Conservation (phyloP, 169 alveolate species). For the Eimeria sp. region DNA sequence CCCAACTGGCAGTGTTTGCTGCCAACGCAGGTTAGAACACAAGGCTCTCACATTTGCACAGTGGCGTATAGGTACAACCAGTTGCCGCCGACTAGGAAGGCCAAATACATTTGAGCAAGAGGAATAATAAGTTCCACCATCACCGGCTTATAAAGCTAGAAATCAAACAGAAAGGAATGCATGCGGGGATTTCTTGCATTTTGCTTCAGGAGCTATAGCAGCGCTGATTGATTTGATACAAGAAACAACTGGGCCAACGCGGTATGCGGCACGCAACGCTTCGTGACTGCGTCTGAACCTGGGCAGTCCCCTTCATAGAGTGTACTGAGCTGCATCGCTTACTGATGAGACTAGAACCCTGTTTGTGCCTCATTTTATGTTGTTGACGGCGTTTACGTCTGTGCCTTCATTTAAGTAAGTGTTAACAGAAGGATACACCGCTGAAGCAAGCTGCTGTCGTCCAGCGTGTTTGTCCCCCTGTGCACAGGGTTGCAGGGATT, state of each 20-base stretch:
- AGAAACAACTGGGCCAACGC: slow-evolving; percentile 94
- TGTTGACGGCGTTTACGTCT: neutral
- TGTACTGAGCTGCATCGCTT: no score
- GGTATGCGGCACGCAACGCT: slow-evolving; percentile 66
- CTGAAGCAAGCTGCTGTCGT: neutral
- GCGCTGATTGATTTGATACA: slow-evolving; percentile 96
- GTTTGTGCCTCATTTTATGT: neutral
- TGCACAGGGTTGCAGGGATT: slow-evolving; percentile 95
- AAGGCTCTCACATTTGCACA: no score
- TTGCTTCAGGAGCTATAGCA: slow-evolving; percentile 94
- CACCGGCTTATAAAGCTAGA: no score
- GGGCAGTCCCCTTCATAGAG: neutral
- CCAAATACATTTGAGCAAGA: no score
- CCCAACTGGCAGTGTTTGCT: slow-evolving; percentile 94
- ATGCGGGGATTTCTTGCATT: neutral
- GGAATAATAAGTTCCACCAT: no score
- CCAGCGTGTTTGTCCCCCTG: neutral
- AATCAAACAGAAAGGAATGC: neutral
- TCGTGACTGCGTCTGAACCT: neutral
- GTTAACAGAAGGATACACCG: neutral
- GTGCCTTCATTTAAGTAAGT: no score
- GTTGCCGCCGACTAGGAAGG: neutral
- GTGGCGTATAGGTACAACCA: neutral
- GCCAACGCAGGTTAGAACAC: slow-evolving; percentile 89
- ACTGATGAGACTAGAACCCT: no score